A percentile compares a stretch with the other conserved stretches of the same genome.
These are phyloP conservation scores for Melampsora abietis-canadensis DNA, from an alignment of 1,284 basidiomycete genomes.

Conservation along the genomic window DNA sequence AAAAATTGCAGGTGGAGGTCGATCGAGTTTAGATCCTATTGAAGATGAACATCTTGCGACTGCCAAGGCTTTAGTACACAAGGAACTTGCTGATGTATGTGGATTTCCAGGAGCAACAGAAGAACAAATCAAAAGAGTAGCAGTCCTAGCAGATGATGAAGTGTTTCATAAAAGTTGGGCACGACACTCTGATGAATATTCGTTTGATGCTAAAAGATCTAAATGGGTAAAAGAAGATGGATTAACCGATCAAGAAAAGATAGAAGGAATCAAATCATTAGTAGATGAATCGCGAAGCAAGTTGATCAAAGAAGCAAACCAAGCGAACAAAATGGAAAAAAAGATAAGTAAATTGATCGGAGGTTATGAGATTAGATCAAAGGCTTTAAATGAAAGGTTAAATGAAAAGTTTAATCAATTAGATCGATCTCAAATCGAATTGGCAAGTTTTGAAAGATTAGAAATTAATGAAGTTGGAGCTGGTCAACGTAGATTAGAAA, in stretches of 20 bases:
- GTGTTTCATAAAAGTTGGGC: slow-evolving; percentile 68
- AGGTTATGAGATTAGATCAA: slow-evolving; percentile 79
- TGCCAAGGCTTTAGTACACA: slow-evolving; percentile 71
- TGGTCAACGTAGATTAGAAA: slow-evolving; percentile 69
- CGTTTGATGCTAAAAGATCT: slow-evolving; percentile 62
- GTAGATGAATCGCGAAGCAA: slow-evolving; percentile 66
- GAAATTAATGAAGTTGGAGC: slow-evolving; percentile 68
- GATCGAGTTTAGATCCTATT: slow-evolving; percentile 72
- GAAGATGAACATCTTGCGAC: slow-evolving; percentile 70
- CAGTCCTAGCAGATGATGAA: slow-evolving; percentile 62
- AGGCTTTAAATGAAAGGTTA: slow-evolving; percentile 67
- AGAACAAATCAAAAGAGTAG: slow-evolving; percentile 69
- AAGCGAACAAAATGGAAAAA: slow-evolving; percentile 84
- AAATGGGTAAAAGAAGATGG: slow-evolving; percentile 67
- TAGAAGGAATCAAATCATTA: slow-evolving; percentile 64
- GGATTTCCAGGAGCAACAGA: slow-evolving; percentile 80
- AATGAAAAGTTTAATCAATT: slow-evolving; percentile 57
- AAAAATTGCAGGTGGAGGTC: slow-evolving; percentile 72
- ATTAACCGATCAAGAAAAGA: slow-evolving; percentile 63
- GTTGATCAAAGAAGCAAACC: slow-evolving; percentile 77
- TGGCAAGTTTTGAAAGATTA: slow-evolving; percentile 72
- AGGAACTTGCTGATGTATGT: slow-evolving; percentile 72
- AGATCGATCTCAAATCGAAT: slow-evolving; percentile 65
- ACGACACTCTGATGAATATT: slow-evolving; percentile 61
- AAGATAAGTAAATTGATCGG: slow-evolving; percentile 81